Conservation (phyloP, 352 stramenopile species). For the Globisporangium polare region DNA sequence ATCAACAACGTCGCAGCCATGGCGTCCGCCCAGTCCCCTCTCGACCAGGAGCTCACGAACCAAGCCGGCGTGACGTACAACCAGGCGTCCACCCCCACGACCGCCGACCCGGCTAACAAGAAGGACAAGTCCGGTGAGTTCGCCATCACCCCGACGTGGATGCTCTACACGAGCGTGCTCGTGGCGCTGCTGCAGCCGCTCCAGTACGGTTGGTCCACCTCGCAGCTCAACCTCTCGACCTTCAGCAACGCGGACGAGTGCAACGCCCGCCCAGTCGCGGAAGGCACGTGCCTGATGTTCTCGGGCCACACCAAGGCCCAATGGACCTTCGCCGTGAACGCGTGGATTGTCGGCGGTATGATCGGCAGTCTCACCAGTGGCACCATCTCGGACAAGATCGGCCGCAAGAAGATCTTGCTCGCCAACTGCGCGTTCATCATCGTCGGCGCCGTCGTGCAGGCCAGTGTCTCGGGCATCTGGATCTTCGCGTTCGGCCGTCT, state of each 20-base stretch:
- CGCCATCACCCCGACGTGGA: constrained; percentile 7
- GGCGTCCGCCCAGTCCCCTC: constrained; percentile 3
- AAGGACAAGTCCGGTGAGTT: not conserved
- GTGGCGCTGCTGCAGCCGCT: constrained; percentile 44
- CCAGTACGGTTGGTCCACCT: constrained; percentile 52
- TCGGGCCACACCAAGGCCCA: constrained; percentile 28
- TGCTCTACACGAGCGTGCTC: constrained; percentile 47
- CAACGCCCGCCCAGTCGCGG: constrained; percentile 6
- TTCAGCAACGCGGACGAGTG: constrained; percentile 35
- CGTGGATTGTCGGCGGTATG: constrained; percentile 40
- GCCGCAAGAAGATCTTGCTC: constrained; percentile 24
- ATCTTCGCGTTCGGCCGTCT: constrained; percentile 32
- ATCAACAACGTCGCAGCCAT: not conserved
- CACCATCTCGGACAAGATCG: constrained; percentile 28
- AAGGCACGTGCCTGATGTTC: constrained; percentile 32
- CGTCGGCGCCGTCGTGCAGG: constrained; percentile 24
- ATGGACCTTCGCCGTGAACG: constrained; percentile 36
- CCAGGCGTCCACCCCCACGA: not conserved
- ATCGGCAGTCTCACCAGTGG: constrained; percentile 29
- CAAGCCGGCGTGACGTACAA: constrained; percentile 7
- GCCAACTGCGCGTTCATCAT: constrained; percentile 36
- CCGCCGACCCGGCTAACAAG: not conserved
- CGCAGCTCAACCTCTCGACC: constrained; percentile 49
- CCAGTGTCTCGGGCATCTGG: constrained; percentile 22
- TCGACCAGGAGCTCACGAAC: not conserved